Percentiles rank a stretch among this genome's conserved stretches.
These are phyloP conservation scores for Suillus placidus DNA, from an alignment of 768 basidiomycete species.

Conservation along the genomic window DNA sequence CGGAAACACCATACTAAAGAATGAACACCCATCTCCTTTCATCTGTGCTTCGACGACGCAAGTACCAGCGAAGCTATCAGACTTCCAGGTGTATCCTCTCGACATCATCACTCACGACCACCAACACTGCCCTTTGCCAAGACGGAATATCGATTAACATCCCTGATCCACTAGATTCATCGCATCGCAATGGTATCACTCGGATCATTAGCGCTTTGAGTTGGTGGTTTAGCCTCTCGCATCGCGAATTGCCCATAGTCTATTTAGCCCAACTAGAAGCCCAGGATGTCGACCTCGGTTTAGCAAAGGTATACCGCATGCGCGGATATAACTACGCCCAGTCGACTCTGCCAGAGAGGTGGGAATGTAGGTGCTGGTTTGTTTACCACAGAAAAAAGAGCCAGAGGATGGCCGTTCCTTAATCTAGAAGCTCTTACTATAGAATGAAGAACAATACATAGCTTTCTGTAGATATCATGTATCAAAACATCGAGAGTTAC, in stretches of 20 bases:
- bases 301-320: constrained; percentile 27
- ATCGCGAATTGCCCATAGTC: not conserved
- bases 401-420: not conserved
- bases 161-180: too few relatives aligned
- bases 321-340: constrained; percentile 23
- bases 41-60: not conserved
- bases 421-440: not conserved
- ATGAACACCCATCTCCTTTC: too few relatives aligned
- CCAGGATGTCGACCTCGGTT: not conserved
- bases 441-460: not conserved
- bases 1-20: too few relatives aligned
- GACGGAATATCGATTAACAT: not conserved
- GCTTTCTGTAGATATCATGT: too few relatives aligned
- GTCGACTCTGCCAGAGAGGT: constrained; percentile 53
- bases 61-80: not conserved
- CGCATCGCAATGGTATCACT: too few relatives aligned
- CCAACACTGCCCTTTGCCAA: not conserved
- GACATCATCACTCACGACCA: not conserved
- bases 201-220: not conserved
- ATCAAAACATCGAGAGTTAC: too few relatives aligned
- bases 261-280: not conserved
- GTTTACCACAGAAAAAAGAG: constrained; percentile 43
- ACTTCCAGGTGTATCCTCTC: not conserved
- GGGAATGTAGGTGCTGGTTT: constrained; percentile 61
- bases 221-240: not conserved